These are phyloP conservation scores for Eremochloa ophiuroides DNA, from an alignment of 176 grass and related monocot genomes.

Conservation along the genomic window DNA sequence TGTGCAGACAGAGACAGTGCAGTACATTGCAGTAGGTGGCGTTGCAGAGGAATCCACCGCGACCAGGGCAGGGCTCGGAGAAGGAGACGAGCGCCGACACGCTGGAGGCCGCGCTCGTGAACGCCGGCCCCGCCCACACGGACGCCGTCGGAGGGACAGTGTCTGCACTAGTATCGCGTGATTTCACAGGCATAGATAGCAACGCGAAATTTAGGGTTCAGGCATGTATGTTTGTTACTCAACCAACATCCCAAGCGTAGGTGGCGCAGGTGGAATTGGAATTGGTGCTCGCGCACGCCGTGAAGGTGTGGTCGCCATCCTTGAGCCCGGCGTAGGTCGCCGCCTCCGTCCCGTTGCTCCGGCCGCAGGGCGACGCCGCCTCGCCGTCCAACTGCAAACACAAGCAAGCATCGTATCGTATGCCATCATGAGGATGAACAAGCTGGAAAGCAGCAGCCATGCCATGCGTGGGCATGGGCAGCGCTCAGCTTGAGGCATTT, in stretches of 20 bases:
- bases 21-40: constrained; percentile 56
- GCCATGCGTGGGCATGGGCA: neutral
- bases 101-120: constrained; percentile 53
- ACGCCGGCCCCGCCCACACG: constrained; percentile 44
- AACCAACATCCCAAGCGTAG: constrained; percentile 86
- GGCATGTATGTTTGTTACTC: constrained; percentile 37
- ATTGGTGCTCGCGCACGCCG: constrained; percentile 26
- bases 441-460: neutral
- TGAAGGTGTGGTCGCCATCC: constrained; percentile 70
- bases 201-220: too few species aligned
- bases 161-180: too few species aligned
- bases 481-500: neutral
- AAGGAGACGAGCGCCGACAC: constrained; percentile 59
- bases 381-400: constrained; percentile 63
- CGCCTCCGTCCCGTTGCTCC: constrained; percentile 24
- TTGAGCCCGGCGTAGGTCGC: constrained; percentile 42
- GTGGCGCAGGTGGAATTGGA: constrained; percentile 33
- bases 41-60: constrained; percentile 74
- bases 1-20: neutral
- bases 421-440: too few species aligned
- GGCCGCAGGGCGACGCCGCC: constrained; percentile 28
- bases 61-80: constrained; percentile 66
- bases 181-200: too few species aligned
- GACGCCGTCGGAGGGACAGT: constrained; percentile 74
- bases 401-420: neutral